Evolutionary conservation across 2,329 filamentous ascomycete species (phyloP).

Genomic region (Nemania bipapillata): DNA sequence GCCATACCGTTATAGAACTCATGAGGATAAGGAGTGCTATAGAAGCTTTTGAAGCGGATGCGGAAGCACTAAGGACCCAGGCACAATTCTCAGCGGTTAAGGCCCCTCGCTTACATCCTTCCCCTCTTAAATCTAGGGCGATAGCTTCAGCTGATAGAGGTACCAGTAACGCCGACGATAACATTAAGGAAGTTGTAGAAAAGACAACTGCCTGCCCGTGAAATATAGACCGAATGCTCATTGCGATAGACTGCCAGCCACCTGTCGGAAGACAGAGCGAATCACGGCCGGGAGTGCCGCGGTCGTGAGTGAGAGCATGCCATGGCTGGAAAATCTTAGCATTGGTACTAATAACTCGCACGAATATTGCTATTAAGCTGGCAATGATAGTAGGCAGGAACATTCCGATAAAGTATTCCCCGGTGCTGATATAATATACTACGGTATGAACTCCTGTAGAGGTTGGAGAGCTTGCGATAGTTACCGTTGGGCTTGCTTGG

Average conservation of each 20-base stretch:
- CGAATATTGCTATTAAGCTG: conserved; percentile 38
- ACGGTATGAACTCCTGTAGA: neutral
- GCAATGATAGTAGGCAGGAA: conserved; percentile 41
- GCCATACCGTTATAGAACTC: conserved; percentile 36
- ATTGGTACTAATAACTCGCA: conserved; percentile 43
- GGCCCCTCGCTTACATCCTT: conserved; percentile 36
- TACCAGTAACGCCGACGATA: conserved; percentile 47
- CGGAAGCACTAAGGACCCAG: conserved; percentile 47
- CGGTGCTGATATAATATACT: conserved; percentile 22
- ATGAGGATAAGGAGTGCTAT: conserved; percentile 48
- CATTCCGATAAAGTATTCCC: conserved; percentile 42
- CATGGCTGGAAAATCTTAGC: conserved; percentile 51
- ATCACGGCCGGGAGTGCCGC: conserved; percentile 48
- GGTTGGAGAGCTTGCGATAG: neutral
- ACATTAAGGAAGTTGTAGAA: conserved; percentile 45
- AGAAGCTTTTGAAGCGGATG: conserved; percentile 41
- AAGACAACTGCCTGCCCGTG: conserved; percentile 44
- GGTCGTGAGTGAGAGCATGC: conserved; percentile 51
- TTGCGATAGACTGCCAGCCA: conserved; percentile 40
- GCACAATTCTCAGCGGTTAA: conserved; percentile 45
- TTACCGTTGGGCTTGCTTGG: neutral
- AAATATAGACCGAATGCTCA: conserved; percentile 39
- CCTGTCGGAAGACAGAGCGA: conserved; percentile 48
- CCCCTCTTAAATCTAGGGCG: conserved; percentile 46
- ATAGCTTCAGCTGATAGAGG: conserved; percentile 50